phyloP scores from a whole-genome alignment of 139 green algal species.

The Chlorella sorokiniana region DNA sequence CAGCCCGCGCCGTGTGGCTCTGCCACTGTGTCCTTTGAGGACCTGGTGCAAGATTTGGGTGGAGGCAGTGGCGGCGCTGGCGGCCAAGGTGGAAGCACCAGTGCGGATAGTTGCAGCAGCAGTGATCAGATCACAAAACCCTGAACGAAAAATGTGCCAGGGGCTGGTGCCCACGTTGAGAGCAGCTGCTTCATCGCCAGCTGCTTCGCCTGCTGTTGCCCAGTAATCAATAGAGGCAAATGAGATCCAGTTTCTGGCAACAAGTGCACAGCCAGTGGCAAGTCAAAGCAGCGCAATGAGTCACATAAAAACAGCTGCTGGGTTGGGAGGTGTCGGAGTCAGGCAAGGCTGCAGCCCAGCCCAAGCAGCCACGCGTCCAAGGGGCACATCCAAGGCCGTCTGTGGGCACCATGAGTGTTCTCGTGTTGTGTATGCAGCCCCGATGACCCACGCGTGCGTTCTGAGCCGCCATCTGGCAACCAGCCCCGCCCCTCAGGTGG shows the following conservation, averaged over 20 bases:
- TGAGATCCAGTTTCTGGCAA: no score
- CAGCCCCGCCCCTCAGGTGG: conserved; percentile 1
- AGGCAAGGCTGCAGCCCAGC: background rate
- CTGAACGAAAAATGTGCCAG: no score
- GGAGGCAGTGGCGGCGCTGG: background rate
- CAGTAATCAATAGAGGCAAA: no score
- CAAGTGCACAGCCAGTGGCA: background rate
- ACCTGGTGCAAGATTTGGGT: conserved; percentile 35
- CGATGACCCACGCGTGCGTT: conserved; percentile 9
- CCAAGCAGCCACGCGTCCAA: background rate
- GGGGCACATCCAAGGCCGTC: background rate
- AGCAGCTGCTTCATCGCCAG: no score
- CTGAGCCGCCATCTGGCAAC: conserved; percentile 9
- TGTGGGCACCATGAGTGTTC: background rate
- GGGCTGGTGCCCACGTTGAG: no score
- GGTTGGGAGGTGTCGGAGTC: conserved; percentile 25
- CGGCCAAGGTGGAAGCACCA: background rate
- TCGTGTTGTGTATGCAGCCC: background rate
- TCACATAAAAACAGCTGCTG: conserved; percentile 18
- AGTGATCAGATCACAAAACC: no score
- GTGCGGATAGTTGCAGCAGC: background rate
- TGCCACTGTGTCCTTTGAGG: conserved; percentile 73
- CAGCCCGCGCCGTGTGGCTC: conserved; percentile 66
- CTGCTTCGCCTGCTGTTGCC: no score
- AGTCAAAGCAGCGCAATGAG: background rate